Percentiles rank a stretch among this genome's conserved stretches.
phyloP scores from a whole-genome alignment of 1,139 yeast species.

The Yamadazyma songkhlaensis region DNA sequence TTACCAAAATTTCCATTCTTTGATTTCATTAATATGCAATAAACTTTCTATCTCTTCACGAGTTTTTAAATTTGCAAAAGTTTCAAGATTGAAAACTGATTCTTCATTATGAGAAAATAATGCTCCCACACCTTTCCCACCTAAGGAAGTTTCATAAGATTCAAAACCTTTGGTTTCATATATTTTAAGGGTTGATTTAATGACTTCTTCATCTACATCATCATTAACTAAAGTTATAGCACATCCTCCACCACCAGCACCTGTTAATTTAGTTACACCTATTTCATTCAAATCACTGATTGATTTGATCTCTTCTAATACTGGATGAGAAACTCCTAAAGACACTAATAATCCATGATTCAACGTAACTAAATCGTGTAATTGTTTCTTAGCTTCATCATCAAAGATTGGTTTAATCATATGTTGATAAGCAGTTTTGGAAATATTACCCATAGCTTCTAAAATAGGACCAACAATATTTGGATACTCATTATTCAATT shows the following conservation, averaged over 20 bases:
- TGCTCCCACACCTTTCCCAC: slow-evolving; percentile 84
- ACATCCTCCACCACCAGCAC: slow-evolving; percentile 99
- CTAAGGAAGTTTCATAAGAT: slow-evolving; percentile 78
- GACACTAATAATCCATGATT: slow-evolving; percentile 89
- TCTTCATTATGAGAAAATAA: slow-evolving; percentile 22
- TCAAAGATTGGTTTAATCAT: slow-evolving; percentile 55
- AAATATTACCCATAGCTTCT: slow-evolving; percentile 66
- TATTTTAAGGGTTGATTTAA: slow-evolving; percentile 35
- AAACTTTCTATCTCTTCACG: slow-evolving; percentile 47
- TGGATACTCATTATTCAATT: slow-evolving; percentile 51
- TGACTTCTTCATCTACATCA: slow-evolving; percentile 28
- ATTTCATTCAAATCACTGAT: slow-evolving; percentile 58
- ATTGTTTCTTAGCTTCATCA: slow-evolving; percentile 36
- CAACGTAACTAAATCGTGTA: slow-evolving; percentile 69
- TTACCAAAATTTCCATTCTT: slow-evolving; percentile 64
- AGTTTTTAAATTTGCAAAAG: slow-evolving; percentile 33
- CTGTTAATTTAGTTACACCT: slow-evolving; percentile 93
- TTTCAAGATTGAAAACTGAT: slow-evolving; percentile 28
- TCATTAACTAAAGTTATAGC: slow-evolving; percentile 80
- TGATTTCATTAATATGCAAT: slow-evolving; percentile 39
- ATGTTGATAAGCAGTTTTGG: slow-evolving; percentile 64
- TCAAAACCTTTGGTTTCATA: slow-evolving; percentile 57
- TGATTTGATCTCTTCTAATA: slow-evolving; percentile 68
- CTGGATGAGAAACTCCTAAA: slow-evolving; percentile 90
- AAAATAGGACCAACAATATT: slow-evolving; percentile 55